Evolutionary conservation across 1,284 basidiomycete genomes (phyloP).

Genomic region (Pseudozyma flocculosa): DNA sequence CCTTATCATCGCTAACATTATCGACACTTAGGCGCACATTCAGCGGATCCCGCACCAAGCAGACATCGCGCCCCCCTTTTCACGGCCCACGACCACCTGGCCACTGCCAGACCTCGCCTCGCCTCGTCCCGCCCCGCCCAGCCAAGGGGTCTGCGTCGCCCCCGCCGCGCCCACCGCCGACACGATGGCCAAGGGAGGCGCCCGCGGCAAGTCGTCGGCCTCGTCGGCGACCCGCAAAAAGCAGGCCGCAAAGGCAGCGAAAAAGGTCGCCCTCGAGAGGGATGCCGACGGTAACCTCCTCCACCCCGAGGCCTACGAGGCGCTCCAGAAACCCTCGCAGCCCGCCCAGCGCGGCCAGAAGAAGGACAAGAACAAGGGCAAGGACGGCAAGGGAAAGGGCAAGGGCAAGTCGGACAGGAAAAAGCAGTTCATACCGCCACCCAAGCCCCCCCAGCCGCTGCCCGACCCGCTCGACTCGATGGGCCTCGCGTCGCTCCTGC

Average conservation of each 20-base stretch:
- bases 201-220: conserved; percentile 54
- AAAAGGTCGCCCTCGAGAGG: conserved; percentile 38
- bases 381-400: conserved; percentile 34
- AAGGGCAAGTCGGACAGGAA: conserved; percentile 46
- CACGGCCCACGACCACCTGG: too few species aligned
- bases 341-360: conserved; percentile 41
- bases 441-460: conserved; percentile 71
- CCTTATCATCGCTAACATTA: too few species aligned
- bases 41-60: too few species aligned
- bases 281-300: conserved; percentile 27
- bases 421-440: conserved; percentile 53
- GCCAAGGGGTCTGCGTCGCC: too few species aligned
- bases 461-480: conserved; percentile 88
- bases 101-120: too few species aligned
- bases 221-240: conserved; percentile 56
- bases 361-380: conserved; percentile 44
- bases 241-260: conserved; percentile 51
- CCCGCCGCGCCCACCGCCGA: too few species aligned
- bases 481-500: conserved; percentile 66
- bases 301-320: conserved; percentile 17
- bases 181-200: conserved; percentile 34
- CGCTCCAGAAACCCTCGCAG: conserved; percentile 20
- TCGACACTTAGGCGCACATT: too few species aligned
- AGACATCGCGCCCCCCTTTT: too few species aligned
- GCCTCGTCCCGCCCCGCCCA: too few species aligned